A percentile compares a stretch with the other conserved stretches of the same genome.
phyloP scores from a whole-genome alignment of 1,284 basidiomycete species.

The Ganoderma multipileum region DNA sequence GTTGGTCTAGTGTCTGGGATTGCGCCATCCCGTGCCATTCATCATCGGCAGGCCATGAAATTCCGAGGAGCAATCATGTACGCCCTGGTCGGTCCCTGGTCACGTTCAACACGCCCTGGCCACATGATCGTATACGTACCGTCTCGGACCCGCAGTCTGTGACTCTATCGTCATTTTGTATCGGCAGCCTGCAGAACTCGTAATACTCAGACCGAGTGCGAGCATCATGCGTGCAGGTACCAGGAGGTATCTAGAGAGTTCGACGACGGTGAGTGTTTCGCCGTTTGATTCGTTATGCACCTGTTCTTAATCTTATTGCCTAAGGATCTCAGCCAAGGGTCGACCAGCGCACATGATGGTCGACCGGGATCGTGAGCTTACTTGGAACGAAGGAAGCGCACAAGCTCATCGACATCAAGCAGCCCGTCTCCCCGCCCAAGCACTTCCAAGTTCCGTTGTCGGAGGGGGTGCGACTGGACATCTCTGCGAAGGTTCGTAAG shows the following conservation, averaged over 20 bases:
- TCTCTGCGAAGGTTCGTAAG: too few species aligned
- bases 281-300: too few species aligned
- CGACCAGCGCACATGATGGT: slow-evolving; percentile 63
- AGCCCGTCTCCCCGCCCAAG: slow-evolving; percentile 60
- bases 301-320: too few species aligned
- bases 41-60: neutral
- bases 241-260: slow-evolving; percentile 86
- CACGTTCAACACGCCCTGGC: neutral
- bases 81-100: neutral
- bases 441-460: too few species aligned
- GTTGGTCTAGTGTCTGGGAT: neutral
- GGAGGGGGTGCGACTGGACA: too few species aligned
- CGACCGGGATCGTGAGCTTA: too few species aligned
- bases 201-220: slow-evolving; percentile 51
- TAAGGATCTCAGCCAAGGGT: slow-evolving; percentile 68
- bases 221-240: slow-evolving; percentile 76
- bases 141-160: neutral
- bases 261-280: slow-evolving; percentile 76
- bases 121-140: neutral
- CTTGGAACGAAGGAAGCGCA: slow-evolving; percentile 84
- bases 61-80: neutral
- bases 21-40: neutral
- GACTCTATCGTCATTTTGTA: neutral
- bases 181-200: too few species aligned
- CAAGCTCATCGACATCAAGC: slow-evolving; percentile 88